These are phyloP conservation scores for Anthoceros angustus DNA, from an alignment of 225 moss, liverwort and hornwort genomes.

Conservation along the genomic window DNA sequence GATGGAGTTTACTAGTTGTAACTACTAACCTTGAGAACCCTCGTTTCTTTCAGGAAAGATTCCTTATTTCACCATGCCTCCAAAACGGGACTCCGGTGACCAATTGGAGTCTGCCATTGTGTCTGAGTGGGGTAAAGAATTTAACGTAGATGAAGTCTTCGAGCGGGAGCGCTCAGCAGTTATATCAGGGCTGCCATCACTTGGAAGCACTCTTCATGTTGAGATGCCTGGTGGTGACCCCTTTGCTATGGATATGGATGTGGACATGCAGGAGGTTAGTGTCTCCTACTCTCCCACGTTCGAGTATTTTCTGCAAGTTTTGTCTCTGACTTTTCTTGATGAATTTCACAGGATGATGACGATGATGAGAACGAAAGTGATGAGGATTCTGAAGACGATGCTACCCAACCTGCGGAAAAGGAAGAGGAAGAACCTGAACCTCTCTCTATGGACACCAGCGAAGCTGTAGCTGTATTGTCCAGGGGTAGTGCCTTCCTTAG, in stretches of 20 bases:
- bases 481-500: constrained; percentile 35
- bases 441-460: constrained; percentile 25
- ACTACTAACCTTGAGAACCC: no score
- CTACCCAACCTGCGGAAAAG: background rate
- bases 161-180: constrained; percentile 54
- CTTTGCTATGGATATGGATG: constrained; percentile 38
- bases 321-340: background rate
- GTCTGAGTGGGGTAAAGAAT: constrained; percentile 66
- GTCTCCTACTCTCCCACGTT: background rate
- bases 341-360: constrained; percentile 10
- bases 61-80: constrained; percentile 51
- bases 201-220: constrained; percentile 46
- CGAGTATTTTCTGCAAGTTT: background rate
- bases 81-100: constrained; percentile 25
- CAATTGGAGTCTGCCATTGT: constrained; percentile 62
- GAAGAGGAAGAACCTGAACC: background rate
- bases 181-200: constrained; percentile 48
- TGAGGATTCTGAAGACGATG: constrained; percentile 7
- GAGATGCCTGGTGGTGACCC: constrained; percentile 46
- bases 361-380: constrained; percentile 29
- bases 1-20: no score
- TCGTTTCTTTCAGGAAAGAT: constrained; percentile 41
- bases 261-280: constrained; percentile 26
- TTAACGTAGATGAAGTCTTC: constrained; percentile 50
- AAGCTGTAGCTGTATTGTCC: constrained; percentile 16